Evolutionary conservation across 495 filamentous ascomycete genomes (phyloP), one percentile per base, ranked within the genome.

Genomic region (Neurospora intermedia): DNA sequence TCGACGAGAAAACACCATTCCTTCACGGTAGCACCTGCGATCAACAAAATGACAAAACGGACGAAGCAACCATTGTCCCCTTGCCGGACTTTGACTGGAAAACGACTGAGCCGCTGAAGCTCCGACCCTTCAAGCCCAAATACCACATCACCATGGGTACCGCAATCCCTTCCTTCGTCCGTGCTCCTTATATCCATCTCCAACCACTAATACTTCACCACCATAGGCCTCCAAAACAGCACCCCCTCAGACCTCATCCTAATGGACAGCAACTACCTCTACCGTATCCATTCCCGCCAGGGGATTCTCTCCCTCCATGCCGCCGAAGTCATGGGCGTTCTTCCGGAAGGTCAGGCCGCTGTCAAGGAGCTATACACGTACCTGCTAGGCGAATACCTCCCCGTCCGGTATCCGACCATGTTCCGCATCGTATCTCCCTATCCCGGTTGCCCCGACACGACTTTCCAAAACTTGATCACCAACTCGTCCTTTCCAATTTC

Each of bases 121-220:
- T 91, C 13, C 84, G 91, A 10, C 90, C 89, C 2, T 93, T 93
- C 80, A 92, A 90, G 76, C 86, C 89, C 15, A 91, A 85, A 54
- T 93, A 91, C 76, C 85, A 92, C 74, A 83, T 93, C 72, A 91
- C 90, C 1, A 93, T 94, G 91, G 89, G 91, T 91, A 80, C 45
- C 80, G 23, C n/a, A 70, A 20, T 10, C 40, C 39, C 41, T 71
- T 9, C n/a, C 10, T 46, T 38, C 35, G 6, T 38, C 18, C 8
- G 43, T 46, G 8, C 43, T 4, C 62, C n/a, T 41, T 38, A 38
- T 35, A 35, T 71, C n/a, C 40, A 54, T 31, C 40, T 27, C 38
- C 23, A 41, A 6, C 69, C 1, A 43, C 6, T 46, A 8, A 66
- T n/a, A 41, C 43, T n/a, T 8, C 69, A 71, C 15, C 35, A 7